phyloP scores from a whole-genome alignment of 495 filamentous ascomycete genomes.

The Eremomyces bilateralis region DNA sequence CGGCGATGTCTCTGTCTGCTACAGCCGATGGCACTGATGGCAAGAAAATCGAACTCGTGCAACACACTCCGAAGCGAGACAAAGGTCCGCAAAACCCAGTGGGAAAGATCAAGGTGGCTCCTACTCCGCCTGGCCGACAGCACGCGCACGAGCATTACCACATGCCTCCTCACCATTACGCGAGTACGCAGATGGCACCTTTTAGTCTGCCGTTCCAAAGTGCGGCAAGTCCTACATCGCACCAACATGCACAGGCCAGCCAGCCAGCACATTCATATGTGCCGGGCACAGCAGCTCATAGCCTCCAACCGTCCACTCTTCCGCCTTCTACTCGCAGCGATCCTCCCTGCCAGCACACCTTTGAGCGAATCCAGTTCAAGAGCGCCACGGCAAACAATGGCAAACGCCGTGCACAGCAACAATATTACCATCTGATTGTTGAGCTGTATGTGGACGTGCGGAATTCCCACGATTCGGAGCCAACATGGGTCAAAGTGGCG shows the following conservation, averaged over 20 bases:
- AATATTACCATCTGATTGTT: slow-evolving; percentile 82
- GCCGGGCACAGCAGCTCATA: not conserved
- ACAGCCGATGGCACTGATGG: slow-evolving; percentile 58
- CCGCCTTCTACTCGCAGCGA: not conserved
- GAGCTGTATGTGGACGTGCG: slow-evolving; percentile 66
- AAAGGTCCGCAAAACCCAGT: slow-evolving; percentile 70
- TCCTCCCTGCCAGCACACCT: slow-evolving; percentile 25
- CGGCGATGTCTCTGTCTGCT: slow-evolving; percentile 74
- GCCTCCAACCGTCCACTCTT: not conserved
- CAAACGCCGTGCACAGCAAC: slow-evolving; percentile 74
- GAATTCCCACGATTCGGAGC: slow-evolving; percentile 19
- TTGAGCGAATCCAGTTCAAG: slow-evolving; percentile 93
- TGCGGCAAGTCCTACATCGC: not conserved
- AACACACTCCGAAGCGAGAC: slow-evolving; percentile 89
- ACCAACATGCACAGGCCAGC: not conserved
- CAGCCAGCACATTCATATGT: not conserved
- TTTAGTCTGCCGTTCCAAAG: slow-evolving; percentile 11
- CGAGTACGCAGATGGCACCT: slow-evolving; percentile 3
- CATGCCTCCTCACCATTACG: slow-evolving; percentile 3
- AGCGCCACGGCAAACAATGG: slow-evolving; percentile 93
- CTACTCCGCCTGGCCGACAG: slow-evolving; percentile 30
- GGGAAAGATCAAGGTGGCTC: slow-evolving; percentile 44
- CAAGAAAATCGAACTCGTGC: slow-evolving; percentile 70
- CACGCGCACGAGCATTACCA: slow-evolving; percentile 5
- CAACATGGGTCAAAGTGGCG: slow-evolving; percentile 55